Evolutionary conservation across 345 rosid species (phyloP), one percentile per base, ranked within the genome.

Genomic region (Pistacia atlantica): DNA sequence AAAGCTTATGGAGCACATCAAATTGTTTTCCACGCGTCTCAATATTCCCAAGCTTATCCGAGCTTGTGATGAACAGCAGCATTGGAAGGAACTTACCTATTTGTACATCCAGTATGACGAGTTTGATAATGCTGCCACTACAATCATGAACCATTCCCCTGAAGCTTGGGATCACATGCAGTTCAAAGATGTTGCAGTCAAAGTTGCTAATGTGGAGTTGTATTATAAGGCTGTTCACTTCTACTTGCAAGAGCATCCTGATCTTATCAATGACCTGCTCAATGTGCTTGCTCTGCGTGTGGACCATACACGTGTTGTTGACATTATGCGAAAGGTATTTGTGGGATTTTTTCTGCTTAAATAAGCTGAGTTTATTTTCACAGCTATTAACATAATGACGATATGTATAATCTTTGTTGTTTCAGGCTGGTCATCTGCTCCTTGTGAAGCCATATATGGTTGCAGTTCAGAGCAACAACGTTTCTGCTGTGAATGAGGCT

Each of bases 121-220:
- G 83, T 96, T 92, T 80, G 99, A 96, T 73, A 96, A 96, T 89
- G 99, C 99, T 59, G 99, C 99, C 6, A 92, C 97, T 55, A 96
- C 98, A 48, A 90, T 96, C 71, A 96, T 96, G 99, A 93, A 96
- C 78, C 99, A 96, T 87, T 96, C 99, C 51, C 99, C 99, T 0
- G 98, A 92, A 86, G 98, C 99, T n/a, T 96, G 99, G 99, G 99
- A 96, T 74, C 99, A 96, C 93, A 90, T 96, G 98, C 99, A 91
- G 78, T 96, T 93, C 83, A 96, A 93, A 81, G 99, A 96, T 79
- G 92, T 93, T 54, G 87, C 87, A 1, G 97, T 90, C 61, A 96
- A 96, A 89, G 97, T 96, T 83, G 98, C 97, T 3, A 96, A 87
- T 79, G 99, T 96, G 59, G 99, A 96, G 75, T 81, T 96, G 45